A percentile compares a stretch with the other conserved stretches of the same genome.
phyloP scores from a whole-genome alignment of 1,284 basidiomycete genomes.

The Lignosus rhinocerotis region DNA sequence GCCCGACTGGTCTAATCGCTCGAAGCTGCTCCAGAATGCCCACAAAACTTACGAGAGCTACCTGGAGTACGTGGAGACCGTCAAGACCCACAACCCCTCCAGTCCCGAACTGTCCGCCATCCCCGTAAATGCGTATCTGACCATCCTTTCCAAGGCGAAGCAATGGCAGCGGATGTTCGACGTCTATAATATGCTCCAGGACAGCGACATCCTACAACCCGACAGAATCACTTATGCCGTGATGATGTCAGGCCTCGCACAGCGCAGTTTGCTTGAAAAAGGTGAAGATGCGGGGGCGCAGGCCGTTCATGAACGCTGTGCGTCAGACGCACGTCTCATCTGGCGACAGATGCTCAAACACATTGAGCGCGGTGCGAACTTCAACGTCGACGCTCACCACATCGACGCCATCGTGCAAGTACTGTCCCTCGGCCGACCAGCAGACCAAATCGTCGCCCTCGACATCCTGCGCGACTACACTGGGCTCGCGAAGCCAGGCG shows the following conservation, averaged over 20 bases:
- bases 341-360: conserved; percentile 65
- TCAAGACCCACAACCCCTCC: conserved; percentile 48
- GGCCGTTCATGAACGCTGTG: conserved; percentile 28
- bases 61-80: conserved; percentile 44
- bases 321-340: conserved; percentile 62
- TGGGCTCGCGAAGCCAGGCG: conserved; percentile 53
- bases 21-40: conserved; percentile 60
- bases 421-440: conserved; percentile 51
- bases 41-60: conserved; percentile 60
- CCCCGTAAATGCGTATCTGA: conserved; percentile 61
- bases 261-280: conserved; percentile 21
- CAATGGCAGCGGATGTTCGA: conserved; percentile 68
- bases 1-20: conserved; percentile 53
- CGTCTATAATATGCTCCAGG: conserved; percentile 64
- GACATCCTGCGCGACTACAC: conserved; percentile 62
- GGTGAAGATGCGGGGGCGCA: conserved; percentile 6
- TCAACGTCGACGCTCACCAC: conserved; percentile 53
- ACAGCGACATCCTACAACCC: conserved; percentile 56
- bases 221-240: conserved; percentile 58
- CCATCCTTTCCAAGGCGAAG: conserved; percentile 57
- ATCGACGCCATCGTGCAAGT: conserved; percentile 51
- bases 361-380: conserved; percentile 42
- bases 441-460: conserved; percentile 64
- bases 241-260: conserved; percentile 56
- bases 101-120: conserved; percentile 45